Base-by-base conservation (phyloP, 1,139 yeast genomes). In the Yamadazyma spencermartinsiae region DNA sequence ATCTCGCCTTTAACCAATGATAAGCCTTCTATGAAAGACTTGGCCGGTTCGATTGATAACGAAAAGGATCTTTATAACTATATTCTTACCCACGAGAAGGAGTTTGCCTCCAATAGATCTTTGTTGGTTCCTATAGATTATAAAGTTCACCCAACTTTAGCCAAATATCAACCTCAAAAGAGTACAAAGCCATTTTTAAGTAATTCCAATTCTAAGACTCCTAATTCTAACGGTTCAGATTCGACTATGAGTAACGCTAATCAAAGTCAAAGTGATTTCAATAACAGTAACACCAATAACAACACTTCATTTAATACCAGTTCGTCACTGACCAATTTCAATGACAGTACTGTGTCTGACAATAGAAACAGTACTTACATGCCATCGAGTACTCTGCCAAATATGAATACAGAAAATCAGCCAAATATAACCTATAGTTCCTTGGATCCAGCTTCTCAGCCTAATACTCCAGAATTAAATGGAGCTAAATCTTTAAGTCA, bases 41-140 rank as follows among this genome's bases (percentile, higher is more conserved):
- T 86, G 51, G 95, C 96, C 0, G 68, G 83, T 16, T 75, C 86
- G 19, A 79, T 90, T 40, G 92, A 88, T 55, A 85, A 85, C 55
- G 97, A 89, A 54, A 78, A 74, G 51, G 96, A 89, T 58, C 71
- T 90, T 44, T 86, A 83, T 64, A 75, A 80, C 34, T 87, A 80
- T 52, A 71, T 92, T 38, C 57, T 76, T 41, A 75, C 71, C 52
- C 63, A 70, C 52, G 73, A 73, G 50, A 63, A 63, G 21, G 55
- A 66, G 1, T 60, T 65, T 4, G 54, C 63, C 19, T 11, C 42
- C 9, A 44, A 43, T 14, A 47, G 42, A 35, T 64, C 67, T 39
- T 62, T 58, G 10, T 61, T 84, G 46, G 62, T 72, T 1, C 89
- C 92, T 0, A 83, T 87, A n/a, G 84, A 81, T 33, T 89, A 86